Percentiles rank a stretch among this genome's conserved stretches.
phyloP scores from a whole-genome alignment of 768 basidiomycete species.

The Suillus brevipes region DNA sequence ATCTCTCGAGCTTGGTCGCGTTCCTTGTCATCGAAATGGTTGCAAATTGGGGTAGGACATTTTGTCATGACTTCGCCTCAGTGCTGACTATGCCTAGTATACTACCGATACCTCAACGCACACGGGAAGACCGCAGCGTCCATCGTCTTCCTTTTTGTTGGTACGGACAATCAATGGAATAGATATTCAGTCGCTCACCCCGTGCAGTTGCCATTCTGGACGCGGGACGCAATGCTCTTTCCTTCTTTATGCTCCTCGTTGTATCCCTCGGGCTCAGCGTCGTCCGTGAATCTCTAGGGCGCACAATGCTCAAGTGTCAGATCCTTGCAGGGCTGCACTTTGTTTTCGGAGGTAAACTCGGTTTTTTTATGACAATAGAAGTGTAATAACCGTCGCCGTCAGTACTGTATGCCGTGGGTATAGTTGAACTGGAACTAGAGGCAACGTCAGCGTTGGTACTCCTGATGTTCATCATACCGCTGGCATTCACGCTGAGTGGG shows the following conservation, averaged over 20 bases:
- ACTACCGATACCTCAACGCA: constrained; percentile 93
- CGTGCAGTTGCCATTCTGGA: constrained; percentile 87
- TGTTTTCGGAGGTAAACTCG: constrained; percentile 83
- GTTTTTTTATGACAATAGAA: not conserved
- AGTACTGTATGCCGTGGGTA: constrained; percentile 94
- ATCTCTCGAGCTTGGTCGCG: constrained; percentile 84
- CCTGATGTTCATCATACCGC: constrained; percentile 88
- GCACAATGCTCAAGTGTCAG: constrained; percentile 82
- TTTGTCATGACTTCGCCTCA: constrained; percentile 5
- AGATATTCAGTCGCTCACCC: constrained; percentile 6
- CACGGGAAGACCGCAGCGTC: constrained; percentile 74
- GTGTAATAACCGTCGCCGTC: not conserved
- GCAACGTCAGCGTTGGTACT: constrained; percentile 84
- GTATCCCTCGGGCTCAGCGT: constrained; percentile 92
- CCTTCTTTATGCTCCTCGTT: constrained; percentile 92
- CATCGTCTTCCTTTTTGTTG: constrained; percentile 90
- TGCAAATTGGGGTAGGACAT: constrained; percentile 75
- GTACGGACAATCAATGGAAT: constrained; percentile 42
- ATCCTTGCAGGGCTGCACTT: constrained; percentile 84
- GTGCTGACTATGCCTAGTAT: constrained; percentile 47
- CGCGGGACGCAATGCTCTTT: constrained; percentile 90
- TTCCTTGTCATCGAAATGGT: constrained; percentile 94
- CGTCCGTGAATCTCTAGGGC: constrained; percentile 84
- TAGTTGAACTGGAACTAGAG: constrained; percentile 90
- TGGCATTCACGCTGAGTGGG: constrained; percentile 92